Conservation (phyloP, 1,284 basidiomycete species). For the Leccinum subfulvum region DNA sequence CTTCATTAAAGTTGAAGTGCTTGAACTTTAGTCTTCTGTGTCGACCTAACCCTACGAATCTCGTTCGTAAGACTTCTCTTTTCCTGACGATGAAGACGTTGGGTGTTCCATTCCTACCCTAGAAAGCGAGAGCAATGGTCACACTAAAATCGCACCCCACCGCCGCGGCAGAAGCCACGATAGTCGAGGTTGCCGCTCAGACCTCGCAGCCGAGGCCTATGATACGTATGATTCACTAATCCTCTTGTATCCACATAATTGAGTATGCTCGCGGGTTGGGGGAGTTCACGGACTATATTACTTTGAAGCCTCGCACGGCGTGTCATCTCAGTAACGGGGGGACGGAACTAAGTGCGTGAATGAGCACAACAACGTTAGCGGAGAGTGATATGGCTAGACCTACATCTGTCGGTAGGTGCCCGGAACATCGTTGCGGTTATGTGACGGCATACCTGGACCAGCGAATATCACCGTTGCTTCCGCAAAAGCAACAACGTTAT, state of each 20-base stretch:
- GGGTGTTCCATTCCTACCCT: slow-evolving; percentile 42
- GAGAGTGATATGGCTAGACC: slow-evolving; percentile 28
- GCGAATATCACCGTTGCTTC: no score
- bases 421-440: no score
- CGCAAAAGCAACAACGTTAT: no score
- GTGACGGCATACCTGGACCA: no score
- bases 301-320: slow-evolving; percentile 28
- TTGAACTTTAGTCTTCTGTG: slow-evolving; percentile 34
- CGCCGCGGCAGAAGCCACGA: slow-evolving; percentile 34
- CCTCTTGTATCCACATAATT: slow-evolving; percentile 33
- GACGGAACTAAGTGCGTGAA: slow-evolving; percentile 68
- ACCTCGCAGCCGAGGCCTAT: slow-evolving; percentile 24
- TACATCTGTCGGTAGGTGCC: slow-evolving; percentile 37
- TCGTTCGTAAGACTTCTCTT: slow-evolving; percentile 36
- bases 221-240: slow-evolving; percentile 30
- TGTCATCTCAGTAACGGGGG: slow-evolving; percentile 33
- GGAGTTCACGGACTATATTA: slow-evolving; percentile 24
- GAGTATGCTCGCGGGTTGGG: slow-evolving; percentile 32
- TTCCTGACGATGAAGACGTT: slow-evolving; percentile 34
- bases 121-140: slow-evolving; percentile 47
- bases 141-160: slow-evolving; percentile 40
- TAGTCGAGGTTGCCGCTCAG: slow-evolving; percentile 20
- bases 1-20: slow-evolving; percentile 31
- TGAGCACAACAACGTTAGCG: slow-evolving; percentile 22
- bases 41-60: slow-evolving; percentile 33